These are phyloP conservation scores for Penicillium sp. DNA, from an alignment of 2,329 filamentous ascomycete species.

Conservation along the genomic window DNA sequence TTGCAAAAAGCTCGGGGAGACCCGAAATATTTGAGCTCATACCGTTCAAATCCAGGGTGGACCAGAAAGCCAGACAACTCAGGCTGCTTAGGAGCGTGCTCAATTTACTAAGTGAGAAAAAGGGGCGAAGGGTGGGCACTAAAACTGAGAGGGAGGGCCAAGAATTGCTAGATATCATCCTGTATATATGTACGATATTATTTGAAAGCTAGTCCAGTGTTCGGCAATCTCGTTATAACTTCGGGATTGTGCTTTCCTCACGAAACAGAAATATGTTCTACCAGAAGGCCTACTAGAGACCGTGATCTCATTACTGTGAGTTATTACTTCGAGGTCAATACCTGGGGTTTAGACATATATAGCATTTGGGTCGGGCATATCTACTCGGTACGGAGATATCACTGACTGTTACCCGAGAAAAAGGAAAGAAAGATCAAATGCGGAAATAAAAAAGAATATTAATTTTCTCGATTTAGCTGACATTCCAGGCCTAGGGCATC, in stretches of 20 bases:
- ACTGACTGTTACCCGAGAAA: neutral
- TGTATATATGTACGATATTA: neutral
- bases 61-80: neutral
- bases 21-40: too few species aligned
- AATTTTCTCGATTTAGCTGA: neutral
- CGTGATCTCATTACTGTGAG: neutral
- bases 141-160: too few species aligned
- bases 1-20: neutral
- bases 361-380: too few species aligned
- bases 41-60: neutral
- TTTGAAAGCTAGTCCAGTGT: neutral
- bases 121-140: too few species aligned
- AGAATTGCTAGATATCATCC: neutral
- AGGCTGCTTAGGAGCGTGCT: too few species aligned
- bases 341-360: neutral
- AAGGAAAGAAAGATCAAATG: neutral
- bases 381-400: neutral
- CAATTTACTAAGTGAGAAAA: too few species aligned
- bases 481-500: neutral
- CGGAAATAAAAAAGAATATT: neutral
- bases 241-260: neutral
- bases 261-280: neutral
- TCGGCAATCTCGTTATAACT: neutral
- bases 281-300: neutral
- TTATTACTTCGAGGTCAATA: too few species aligned